phyloP scores from a whole-genome alignment of 2,329 filamentous ascomycete genomes.

The Colletotrichum lupini region DNA sequence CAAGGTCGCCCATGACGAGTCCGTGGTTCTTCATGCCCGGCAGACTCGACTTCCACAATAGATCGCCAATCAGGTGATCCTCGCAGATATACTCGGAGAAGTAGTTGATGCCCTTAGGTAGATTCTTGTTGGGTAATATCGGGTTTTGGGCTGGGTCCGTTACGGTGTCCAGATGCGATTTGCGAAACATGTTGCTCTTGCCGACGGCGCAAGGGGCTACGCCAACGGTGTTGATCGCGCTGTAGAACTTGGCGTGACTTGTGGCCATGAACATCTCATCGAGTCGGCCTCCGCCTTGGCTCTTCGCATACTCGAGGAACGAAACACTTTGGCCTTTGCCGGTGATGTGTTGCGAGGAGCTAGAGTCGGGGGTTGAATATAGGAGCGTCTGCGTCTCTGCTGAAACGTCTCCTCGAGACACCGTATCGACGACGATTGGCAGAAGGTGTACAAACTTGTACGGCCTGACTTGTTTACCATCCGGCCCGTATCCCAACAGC shows the following conservation, averaged over 20 bases:
- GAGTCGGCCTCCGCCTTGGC: constrained; percentile 78
- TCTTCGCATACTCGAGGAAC: constrained; percentile 44
- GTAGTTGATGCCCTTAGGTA: constrained; percentile 81
- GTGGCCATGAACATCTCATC: constrained; percentile 97
- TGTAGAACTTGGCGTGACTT: constrained; percentile 96
- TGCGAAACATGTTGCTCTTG: constrained; percentile 99
- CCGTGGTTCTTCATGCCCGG: constrained; percentile 81
- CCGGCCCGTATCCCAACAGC: constrained; percentile 73
- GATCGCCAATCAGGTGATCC: constrained; percentile 93
- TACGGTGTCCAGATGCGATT: constrained; percentile 85
- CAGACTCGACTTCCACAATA: constrained; percentile 81
- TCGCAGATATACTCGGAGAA: constrained; percentile 98
- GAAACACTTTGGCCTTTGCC: constrained; percentile 23
- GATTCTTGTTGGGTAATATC: constrained; percentile 51
- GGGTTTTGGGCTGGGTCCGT: constrained; percentile 62
- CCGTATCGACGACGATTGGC: constrained; percentile 85
- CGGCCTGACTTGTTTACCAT: constrained; percentile 61
- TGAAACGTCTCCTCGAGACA: constrained; percentile 45
- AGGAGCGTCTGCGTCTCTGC: constrained; percentile 46
- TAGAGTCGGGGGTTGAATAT: constrained; percentile 46
- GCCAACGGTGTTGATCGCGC: constrained; percentile 92
- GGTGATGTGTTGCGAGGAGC: constrained; percentile 40
- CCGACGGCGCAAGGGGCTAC: constrained; percentile 94
- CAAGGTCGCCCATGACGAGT: constrained; percentile 85
- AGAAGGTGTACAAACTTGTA: constrained; percentile 97